Percentiles rank a stretch among this genome's conserved stretches.
These are phyloP conservation scores for Starmerella powellii DNA, from an alignment of 805 yeast genomes.

Conservation along the genomic window DNA sequence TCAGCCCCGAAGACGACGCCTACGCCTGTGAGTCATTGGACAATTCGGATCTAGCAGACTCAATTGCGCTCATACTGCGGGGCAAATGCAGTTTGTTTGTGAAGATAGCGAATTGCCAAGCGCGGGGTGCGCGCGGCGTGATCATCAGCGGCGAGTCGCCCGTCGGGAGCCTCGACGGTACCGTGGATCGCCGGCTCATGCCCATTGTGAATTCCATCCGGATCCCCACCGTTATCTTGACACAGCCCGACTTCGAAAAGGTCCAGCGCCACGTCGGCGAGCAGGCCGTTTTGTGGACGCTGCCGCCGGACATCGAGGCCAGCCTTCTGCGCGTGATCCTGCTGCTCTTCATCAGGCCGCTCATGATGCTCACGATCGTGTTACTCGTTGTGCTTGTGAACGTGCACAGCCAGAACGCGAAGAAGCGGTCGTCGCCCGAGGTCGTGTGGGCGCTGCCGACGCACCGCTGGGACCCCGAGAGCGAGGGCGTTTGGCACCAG, in stretches of 20 bases:
- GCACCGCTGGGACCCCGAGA: conserved; percentile 25
- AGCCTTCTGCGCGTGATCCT: conserved; percentile 30
- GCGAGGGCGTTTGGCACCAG: conserved; percentile 7
- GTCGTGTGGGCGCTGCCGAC: conserved; percentile 31
- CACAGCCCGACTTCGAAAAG: conserved; percentile 34
- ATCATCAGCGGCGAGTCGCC: conserved; percentile 39
- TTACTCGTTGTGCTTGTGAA: conserved; percentile 29
- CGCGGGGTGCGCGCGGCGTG: conserved; percentile 39
- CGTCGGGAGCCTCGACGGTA: not conserved
- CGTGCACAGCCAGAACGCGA: conserved; percentile 27
- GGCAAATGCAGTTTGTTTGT: conserved; percentile 47
- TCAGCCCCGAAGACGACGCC: not conserved
- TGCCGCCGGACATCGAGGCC: conserved; percentile 15
- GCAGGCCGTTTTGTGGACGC: conserved; percentile 14
- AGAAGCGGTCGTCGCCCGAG: conserved; percentile 31
- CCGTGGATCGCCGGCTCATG: conserved; percentile 30
- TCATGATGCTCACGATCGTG: conserved; percentile 31
- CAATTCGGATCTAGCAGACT: not conserved
- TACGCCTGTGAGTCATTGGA: conserved; percentile 17
- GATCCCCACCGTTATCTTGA: conserved; percentile 43
- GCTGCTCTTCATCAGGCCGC: conserved; percentile 32
- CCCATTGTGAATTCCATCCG: conserved; percentile 18
- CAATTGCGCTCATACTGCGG: conserved; percentile 32
- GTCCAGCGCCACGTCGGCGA: conserved; percentile 14
- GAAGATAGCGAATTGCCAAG: conserved; percentile 38